Evolutionary conservation across 169 alveolate genomes (phyloP), one percentile per base, ranked within the genome.

Genomic region (Eimeria brunetti): DNA sequence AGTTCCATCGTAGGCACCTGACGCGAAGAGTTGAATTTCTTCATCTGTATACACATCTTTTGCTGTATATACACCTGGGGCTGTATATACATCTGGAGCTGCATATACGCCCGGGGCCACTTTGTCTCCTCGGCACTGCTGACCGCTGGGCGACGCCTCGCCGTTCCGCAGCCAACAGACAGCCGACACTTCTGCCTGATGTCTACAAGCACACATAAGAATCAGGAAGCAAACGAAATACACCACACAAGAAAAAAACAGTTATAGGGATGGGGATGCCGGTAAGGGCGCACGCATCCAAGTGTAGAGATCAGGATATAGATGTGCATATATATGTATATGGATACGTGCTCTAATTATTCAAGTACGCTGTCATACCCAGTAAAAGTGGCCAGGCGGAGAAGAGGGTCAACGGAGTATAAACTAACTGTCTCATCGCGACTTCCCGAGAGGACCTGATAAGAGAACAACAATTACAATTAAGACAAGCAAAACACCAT

Each of bases 181-280:
- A 30, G 96, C 96, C 76, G 96, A 92, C 6, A 92, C 96, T 41
- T 92, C 96, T 1, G 90, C 96, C 56, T 92, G 80, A 80, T 92
- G 96, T 44, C 96, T 92, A 86, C 33, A 51, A 1, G 81, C 60
- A 33, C 41, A 7, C 46, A 38, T 22, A 56, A 33, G 33, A 33
- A 56, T 27, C 14, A 8, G 49, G 7, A 38, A 2, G 12, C 30
- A 36, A 5, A n/a, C 9, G 73, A 51, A 46, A 22, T 30, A 51
- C 27, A 16, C 60, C 18, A 51, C 7, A 1, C 89, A 51, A 38
- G 64, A 33, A 44, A 38, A 30, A 33, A 14, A 30, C 5, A n/a
- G 16, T 60, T 5, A 20, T 41, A 46, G 14, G 27, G 24, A 8
- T 78, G 0, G 1, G 18, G 36, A 71, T 12, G 53, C 44, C 27